Base-by-base conservation (phyloP, 345 rosid genomes). In the Hibiscus mutabilis region DNA sequence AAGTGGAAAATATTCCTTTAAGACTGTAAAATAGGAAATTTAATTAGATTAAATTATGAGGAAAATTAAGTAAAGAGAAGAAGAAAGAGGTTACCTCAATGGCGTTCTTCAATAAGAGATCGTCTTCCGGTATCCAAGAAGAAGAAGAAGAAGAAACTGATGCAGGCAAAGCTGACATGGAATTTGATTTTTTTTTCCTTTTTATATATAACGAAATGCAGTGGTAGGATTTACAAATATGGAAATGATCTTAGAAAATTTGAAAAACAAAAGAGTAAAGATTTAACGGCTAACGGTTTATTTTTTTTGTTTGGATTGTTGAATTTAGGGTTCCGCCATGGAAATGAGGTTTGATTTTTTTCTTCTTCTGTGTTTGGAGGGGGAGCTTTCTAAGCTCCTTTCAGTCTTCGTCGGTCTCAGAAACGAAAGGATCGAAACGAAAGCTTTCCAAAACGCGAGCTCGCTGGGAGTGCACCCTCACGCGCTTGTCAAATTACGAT, bases 71-170 rank as follows among this genome's bases (percentile, higher is more conserved):
- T 37, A 37, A 35, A 71, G 29, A 16, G 2, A 31, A 14, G 58
- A 73, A 22, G 71, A 76, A 42, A 59, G 19, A 21, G 12, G 3
- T 46, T 72, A 90, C 96, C 89, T 90, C 96, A 0, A 90, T 83
- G 15, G 96, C 84, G 78, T 86, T 85, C 82, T 84, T 90, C 47
- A 90, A 74, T 77, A 84, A 68, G 76, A 88, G 72, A 67, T 90
- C 93, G 73, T 90, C 96, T 78, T 83, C 86, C 0, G 96, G 85
- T 29, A 74, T 78, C 93, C 96, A 90, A 15, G 83, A 58, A 70
- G 85, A 88, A 14, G 83, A 88, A 14, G 83, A 57, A 72, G 85
- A 81, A 55, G 59, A 49, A 67, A 67, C 71, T 6, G 73, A 56
- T 66, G 71, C 69, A 63, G 84, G 80, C 5, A 77, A 63, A 57